A percentile compares a stretch with the other conserved stretches of the same genome.
These are phyloP conservation scores for Thelephora ganbajun DNA, from an alignment of 768 basidiomycete genomes.

Conservation along the genomic window DNA sequence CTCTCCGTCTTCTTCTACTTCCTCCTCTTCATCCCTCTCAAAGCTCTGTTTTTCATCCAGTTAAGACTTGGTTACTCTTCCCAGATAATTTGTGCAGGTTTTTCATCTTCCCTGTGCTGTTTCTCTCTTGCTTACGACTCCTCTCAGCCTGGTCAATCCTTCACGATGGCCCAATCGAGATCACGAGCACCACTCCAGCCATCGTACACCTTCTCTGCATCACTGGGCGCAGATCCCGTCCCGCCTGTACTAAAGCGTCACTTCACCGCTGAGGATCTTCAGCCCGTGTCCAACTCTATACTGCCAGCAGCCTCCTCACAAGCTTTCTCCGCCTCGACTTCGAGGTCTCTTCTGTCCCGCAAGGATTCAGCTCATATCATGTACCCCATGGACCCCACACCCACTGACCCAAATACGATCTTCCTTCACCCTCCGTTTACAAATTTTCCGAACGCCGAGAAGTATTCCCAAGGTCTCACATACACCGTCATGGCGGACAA, in stretches of 20 bases:
- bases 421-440: constrained; percentile 70
- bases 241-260: constrained; percentile 10
- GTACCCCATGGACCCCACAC: constrained; percentile 38
- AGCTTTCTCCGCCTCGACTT: constrained; percentile 1
- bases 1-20: constrained; percentile 6
- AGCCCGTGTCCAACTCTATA: background rate
- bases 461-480: constrained; percentile 51
- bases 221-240: constrained; percentile 1
- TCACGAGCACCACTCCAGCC: constrained; percentile 9
- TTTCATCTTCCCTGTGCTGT: background rate
- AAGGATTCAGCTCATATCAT: constrained; percentile 5
- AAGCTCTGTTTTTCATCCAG: constrained; percentile 4
- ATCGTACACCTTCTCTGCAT: constrained; percentile 6
- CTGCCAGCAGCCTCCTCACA: background rate
- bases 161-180: constrained; percentile 10
- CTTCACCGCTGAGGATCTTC: constrained; percentile 2
- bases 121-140: background rate
- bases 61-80: constrained; percentile 10
- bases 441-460: constrained; percentile 46
- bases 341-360: constrained; percentile 1
- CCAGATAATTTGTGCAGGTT: constrained; percentile 5
- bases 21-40: constrained; percentile 4
- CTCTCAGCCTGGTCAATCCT: background rate
- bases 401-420: constrained; percentile 46
- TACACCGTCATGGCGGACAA: constrained; percentile 64